Evolutionary conservation across 306 rosid species (phyloP).

Genomic region (Prunus mume): DNA sequence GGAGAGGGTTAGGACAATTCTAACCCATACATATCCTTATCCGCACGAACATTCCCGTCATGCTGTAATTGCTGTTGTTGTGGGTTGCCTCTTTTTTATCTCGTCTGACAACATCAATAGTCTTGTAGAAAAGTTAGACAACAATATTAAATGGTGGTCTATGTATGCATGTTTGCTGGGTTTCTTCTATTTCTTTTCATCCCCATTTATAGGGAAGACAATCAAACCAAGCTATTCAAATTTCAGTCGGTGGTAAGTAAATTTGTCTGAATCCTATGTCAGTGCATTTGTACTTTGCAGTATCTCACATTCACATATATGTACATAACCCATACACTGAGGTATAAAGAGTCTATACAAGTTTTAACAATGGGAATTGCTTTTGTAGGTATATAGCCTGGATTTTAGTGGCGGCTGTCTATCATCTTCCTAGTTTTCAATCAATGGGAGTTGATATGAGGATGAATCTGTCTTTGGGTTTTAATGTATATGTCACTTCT

Average conservation of each 20-base stretch:
- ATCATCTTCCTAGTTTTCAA: conserved; percentile 96
- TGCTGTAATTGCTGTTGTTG: conserved; percentile 87
- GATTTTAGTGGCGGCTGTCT: conserved; percentile 95
- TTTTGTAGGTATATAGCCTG: conserved; percentile 79
- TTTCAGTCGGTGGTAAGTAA: conserved; percentile 93
- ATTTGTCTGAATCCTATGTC: conserved; percentile 4
- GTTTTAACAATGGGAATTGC: conserved; percentile 26
- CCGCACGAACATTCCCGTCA: conserved; percentile 99
- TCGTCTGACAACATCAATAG: conserved; percentile 94
- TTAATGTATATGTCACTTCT: conserved; percentile 84
- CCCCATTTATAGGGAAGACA: conserved; percentile 96
- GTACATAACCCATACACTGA: background rate
- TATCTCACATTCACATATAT: background rate
- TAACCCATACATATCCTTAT: conserved; percentile 80
- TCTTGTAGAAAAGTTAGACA: conserved; percentile 89
- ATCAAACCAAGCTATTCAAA: conserved; percentile 96
- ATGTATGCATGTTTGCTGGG: conserved; percentile 86
- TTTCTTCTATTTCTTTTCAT: conserved; percentile 96
- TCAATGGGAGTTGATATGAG: conserved; percentile 98
- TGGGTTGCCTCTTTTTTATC: conserved; percentile 92
- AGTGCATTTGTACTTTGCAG: conserved; percentile 5
- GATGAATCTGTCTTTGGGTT: conserved; percentile 85
- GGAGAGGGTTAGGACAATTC: conserved; percentile 90
- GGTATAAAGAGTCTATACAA: background rate
- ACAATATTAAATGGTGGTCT: conserved; percentile 95